Evolutionary conservation across 1,284 basidiomycete species (phyloP).

Genomic region (Schizopora paradoxa): DNA sequence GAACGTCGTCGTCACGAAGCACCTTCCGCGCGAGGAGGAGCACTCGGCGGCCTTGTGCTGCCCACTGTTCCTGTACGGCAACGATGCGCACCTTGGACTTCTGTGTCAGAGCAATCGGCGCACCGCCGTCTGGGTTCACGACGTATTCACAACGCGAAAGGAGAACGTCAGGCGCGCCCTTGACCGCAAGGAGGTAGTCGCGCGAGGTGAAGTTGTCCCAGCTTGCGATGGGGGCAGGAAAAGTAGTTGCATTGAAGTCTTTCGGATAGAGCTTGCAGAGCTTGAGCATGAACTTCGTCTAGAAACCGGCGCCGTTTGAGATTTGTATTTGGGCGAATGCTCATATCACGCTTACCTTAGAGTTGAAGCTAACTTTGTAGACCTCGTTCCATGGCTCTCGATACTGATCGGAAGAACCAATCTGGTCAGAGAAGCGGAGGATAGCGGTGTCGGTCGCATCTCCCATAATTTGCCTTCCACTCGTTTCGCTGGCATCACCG

Average conservation of each 20-base stretch:
- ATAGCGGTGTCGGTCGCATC: conserved; percentile 63
- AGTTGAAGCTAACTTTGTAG: conserved; percentile 47
- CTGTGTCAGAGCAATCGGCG: conserved; percentile 29
- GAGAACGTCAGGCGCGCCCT: conserved; percentile 56
- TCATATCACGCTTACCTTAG: conserved; percentile 29
- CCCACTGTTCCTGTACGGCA: conserved; percentile 45
- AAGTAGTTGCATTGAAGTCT: conserved; percentile 11
- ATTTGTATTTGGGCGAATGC: background rate
- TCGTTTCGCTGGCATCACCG: conserved; percentile 30
- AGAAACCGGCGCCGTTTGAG: conserved; percentile 6
- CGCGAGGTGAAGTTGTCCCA: conserved; percentile 30
- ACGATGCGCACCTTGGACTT: conserved; percentile 31
- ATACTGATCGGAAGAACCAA: conserved; percentile 26
- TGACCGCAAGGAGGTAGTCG: conserved; percentile 41
- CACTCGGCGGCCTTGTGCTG: conserved; percentile 54
- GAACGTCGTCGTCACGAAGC: conserved; percentile 26
- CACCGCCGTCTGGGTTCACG: conserved; percentile 30
- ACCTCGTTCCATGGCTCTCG: conserved; percentile 28
- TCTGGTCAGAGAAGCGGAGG: conserved; percentile 45
- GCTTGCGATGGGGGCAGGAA: conserved; percentile 24
- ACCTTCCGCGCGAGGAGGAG: conserved; percentile 40
- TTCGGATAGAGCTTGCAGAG: conserved; percentile 24
- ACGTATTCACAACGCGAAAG: conserved; percentile 42
- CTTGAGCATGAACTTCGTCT: conserved; percentile 57
- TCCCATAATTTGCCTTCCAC: conserved; percentile 47